Evolutionary conservation across 441 rosid genomes (phyloP), one percentile per base, ranked within the genome.

Genomic region (Flueggea neowawraea): DNA sequence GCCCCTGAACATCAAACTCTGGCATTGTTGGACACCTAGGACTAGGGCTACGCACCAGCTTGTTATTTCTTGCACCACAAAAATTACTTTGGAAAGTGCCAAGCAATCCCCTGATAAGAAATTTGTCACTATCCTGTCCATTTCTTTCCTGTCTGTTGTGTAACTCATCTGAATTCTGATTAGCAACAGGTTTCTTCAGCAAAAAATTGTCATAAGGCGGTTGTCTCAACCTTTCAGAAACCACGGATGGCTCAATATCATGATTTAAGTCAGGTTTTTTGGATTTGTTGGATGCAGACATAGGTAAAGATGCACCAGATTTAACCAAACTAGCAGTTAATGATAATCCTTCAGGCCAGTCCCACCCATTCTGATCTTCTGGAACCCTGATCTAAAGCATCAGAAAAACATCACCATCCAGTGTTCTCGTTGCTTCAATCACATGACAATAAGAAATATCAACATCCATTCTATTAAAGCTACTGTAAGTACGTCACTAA

Each of bases 321-420:
- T 74, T 81, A 67, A 70, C 69, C 77, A 73, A 69, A 77, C 76
- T 77, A 60, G 84, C 72, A 63, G 82, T 57, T 57, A 74, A 73
- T n/a, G 82, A 63, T 6, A 79, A 73, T 62, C 80, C 86, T 75
- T 81, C 82, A 71, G 82, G 80, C 89, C 89, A 84, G 74, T 79
- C 81, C 89, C 86, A 81, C 72, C 86, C 86, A 73, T 71, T 73
- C 62, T 72, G 78, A 75, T 84, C 89, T 71, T 79, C 86, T 31
- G 81, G 80, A 75, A 81, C 74, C 89, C 86, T 81, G 62, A 81
- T 79, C 89, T 84, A 84, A 79, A 84, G 77, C 81, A 84, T 78
- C 89, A 84, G 57, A 81, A 79, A 84, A 84, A 81, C 82, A 74
- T 84, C 84, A 84, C 89, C 88, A 84, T 77, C 89, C 84, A 78